Evolutionary conservation across 73 alveolate species (phyloP).

Genomic region (Tetrahymena malaccensis): DNA sequence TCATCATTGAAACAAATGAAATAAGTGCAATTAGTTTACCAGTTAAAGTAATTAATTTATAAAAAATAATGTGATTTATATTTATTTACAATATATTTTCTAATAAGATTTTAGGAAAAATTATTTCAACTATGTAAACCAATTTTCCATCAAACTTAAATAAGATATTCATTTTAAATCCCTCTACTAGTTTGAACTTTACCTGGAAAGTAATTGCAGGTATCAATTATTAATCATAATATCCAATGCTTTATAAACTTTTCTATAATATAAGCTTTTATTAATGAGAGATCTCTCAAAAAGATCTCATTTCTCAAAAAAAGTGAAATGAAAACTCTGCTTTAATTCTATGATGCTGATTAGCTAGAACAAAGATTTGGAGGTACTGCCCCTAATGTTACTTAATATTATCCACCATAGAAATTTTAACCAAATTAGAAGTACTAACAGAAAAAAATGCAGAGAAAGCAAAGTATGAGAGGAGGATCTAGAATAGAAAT

Average conservation of each 20-base stretch:
- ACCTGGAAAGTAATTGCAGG: background rate
- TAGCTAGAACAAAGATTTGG: background rate
- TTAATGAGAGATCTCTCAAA: background rate
- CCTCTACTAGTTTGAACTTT: background rate
- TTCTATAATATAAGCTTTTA: background rate
- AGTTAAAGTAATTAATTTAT: background rate
- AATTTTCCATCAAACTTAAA: background rate
- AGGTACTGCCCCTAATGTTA: background rate
- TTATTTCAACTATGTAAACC: background rate
- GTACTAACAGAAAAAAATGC: background rate
- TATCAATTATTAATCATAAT: background rate
- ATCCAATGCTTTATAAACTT: background rate
- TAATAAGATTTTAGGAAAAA: background rate
- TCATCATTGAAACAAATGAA: background rate
- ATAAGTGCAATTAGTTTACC: background rate
- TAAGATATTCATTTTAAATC: background rate
- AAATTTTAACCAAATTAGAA: background rate
- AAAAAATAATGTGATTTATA: too few species aligned
- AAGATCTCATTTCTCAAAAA: background rate
- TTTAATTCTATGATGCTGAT: background rate
- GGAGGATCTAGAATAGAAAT: background rate
- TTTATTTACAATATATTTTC: background rate
- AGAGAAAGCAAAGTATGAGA: background rate
- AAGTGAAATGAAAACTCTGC: background rate
- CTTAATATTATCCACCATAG: background rate